Conservation (phyloP, 1,139 yeast species). For the Geotrichum bryndzae region DNA sequence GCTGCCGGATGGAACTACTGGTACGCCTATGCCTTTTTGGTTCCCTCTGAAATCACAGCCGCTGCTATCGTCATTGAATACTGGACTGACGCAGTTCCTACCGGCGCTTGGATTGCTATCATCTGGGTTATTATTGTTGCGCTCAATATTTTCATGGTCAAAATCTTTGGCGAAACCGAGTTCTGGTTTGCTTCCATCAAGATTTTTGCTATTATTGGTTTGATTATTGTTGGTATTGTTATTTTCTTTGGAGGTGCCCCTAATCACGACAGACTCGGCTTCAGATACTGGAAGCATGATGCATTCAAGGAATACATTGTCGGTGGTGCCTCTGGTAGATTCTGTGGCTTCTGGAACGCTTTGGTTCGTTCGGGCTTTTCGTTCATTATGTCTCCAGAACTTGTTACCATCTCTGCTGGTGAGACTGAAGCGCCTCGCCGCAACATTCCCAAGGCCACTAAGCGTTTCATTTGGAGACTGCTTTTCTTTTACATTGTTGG, state of each 20-base stretch:
- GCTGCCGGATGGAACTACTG: conserved; percentile 81
- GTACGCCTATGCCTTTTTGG: conserved; percentile 84
- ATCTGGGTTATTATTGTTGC: conserved; percentile 51
- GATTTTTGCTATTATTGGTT: conserved; percentile 65
- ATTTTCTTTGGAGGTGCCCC: conserved; percentile 77
- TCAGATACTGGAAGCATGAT: conserved; percentile 75
- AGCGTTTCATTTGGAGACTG: conserved; percentile 58
- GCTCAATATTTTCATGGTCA: conserved; percentile 57
- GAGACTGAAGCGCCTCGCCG: conserved; percentile 65
- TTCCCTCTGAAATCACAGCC: conserved; percentile 62
- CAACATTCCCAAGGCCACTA: conserved; percentile 55
- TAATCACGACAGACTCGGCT: conserved; percentile 54
- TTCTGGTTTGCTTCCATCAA: conserved; percentile 65
- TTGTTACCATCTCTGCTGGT: conserved; percentile 69
- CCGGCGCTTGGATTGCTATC: conserved; percentile 71
- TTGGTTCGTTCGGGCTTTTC: conserved; percentile 57
- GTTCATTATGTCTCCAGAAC: conserved; percentile 56
- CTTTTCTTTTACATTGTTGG: conserved; percentile 51
- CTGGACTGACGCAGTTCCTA: conserved; percentile 70
- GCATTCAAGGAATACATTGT: conserved; percentile 45
- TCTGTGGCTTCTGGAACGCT: conserved; percentile 58
- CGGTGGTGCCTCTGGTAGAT: conserved; percentile 47
- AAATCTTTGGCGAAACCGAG: conserved; percentile 60
- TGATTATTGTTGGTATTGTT: conserved; percentile 59
- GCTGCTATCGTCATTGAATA: conserved; percentile 68